Evolutionary conservation across 139 green algal species (phyloP).

Genomic region (Coelastrella sp.): DNA sequence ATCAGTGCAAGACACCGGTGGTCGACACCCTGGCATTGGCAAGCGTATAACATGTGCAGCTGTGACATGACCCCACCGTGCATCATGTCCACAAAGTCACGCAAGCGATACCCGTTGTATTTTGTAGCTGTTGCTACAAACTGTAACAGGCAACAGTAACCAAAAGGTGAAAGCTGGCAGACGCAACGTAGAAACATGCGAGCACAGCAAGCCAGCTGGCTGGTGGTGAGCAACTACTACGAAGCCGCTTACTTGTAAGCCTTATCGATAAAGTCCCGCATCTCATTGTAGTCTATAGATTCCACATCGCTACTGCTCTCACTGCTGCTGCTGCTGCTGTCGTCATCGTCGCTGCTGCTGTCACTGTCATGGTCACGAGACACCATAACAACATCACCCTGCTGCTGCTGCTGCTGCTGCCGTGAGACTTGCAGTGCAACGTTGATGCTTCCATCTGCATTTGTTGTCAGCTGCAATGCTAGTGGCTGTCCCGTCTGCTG

Average conservation of each 20-base stretch:
- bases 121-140: too few species aligned
- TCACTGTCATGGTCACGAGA: neutral
- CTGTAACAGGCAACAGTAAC: too few species aligned
- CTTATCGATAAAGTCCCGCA: constrained; percentile 30
- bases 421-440: constrained; percentile 19
- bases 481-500: constrained; percentile 19
- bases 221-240: too few species aligned
- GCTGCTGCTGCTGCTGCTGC: constrained; percentile 27
- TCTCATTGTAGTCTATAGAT: constrained; percentile 35
- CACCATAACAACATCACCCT: neutral
- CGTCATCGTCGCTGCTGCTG: constrained; percentile 29
- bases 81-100: too few species aligned
- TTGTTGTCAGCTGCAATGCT: neutral
- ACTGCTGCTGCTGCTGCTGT: constrained; percentile 44
- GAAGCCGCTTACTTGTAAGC: constrained; percentile 9
- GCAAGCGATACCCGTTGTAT: too few species aligned
- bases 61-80: too few species aligned
- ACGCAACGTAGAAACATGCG: too few species aligned
- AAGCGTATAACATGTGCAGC: too few species aligned
- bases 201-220: too few species aligned
- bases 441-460: neutral
- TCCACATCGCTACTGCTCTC: constrained; percentile 49
- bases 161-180: too few species aligned
- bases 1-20: too few species aligned
- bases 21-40: too few species aligned